These are phyloP conservation scores for Teunomyces stri DNA, from an alignment of 805 yeast species.

Conservation along the genomic window DNA sequence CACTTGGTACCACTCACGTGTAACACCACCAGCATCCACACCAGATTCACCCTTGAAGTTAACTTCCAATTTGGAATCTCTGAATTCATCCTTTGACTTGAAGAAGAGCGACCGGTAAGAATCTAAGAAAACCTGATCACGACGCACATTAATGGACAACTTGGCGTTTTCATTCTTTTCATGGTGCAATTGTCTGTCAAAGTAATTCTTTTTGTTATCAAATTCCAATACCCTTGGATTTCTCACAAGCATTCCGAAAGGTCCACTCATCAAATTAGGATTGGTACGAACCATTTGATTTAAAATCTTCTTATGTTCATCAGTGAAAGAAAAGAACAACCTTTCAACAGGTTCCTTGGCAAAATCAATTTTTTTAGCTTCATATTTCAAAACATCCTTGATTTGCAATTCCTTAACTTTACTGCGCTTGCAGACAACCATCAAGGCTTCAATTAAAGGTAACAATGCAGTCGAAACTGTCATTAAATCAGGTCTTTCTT, in stretches of 20 bases:
- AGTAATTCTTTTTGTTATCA: constrained; percentile 87
- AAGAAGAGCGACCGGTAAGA: constrained; percentile 81
- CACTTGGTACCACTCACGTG: constrained; percentile 97
- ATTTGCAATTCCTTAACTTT: constrained; percentile 56
- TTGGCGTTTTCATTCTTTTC: constrained; percentile 44
- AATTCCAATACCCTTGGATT: constrained; percentile 90
- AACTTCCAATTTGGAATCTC: constrained; percentile 69
- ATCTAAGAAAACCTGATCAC: constrained; percentile 90
- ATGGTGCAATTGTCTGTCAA: constrained; percentile 68
- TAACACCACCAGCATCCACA: constrained; percentile 97
- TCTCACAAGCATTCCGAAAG: constrained; percentile 82
- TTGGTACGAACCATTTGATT: constrained; percentile 90
- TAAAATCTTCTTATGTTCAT: constrained; percentile 79
- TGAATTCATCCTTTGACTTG: constrained; percentile 71
- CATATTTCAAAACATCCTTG: constrained; percentile 57
- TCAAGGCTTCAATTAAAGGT: constrained; percentile 85
- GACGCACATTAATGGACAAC: constrained; percentile 66
- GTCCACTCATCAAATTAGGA: constrained; percentile 93
- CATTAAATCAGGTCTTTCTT: constrained; percentile 49
- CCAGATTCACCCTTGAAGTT: constrained; percentile 93
- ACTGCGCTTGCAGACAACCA: constrained; percentile 94
- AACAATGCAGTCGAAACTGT: constrained; percentile 72
- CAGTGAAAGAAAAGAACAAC: constrained; percentile 81
- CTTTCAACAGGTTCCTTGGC: constrained; percentile 73
- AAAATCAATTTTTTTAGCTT: constrained; percentile 63